A percentile compares a stretch with the other conserved stretches of the same genome.
Conservation (phyloP, 2,329 filamentous ascomycete genomes). For the Fusarium concolor region DNA sequence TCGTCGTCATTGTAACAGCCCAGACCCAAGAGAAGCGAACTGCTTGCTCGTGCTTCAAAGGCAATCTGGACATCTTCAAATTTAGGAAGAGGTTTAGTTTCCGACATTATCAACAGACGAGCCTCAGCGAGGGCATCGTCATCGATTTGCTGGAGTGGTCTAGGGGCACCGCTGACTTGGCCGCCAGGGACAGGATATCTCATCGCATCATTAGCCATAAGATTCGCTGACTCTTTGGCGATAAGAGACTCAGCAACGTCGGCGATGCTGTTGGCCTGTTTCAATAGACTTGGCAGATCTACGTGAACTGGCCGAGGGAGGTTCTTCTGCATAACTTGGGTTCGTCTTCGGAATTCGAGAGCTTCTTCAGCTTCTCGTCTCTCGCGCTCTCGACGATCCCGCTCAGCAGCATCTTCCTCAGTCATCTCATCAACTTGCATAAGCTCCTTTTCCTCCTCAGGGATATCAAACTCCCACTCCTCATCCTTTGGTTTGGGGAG, state of each 20-base stretch:
- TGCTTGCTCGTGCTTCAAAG: conserved; percentile 65
- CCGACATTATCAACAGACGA: conserved; percentile 78
- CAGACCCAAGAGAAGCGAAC: conserved; percentile 78
- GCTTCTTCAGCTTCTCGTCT: conserved; percentile 78
- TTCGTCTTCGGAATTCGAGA: conserved; percentile 83
- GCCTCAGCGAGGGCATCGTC: conserved; percentile 81
- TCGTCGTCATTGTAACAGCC: conserved; percentile 85
- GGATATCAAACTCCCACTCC: conserved; percentile 93
- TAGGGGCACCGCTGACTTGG: conserved; percentile 71
- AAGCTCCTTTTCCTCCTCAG: conserved; percentile 79
- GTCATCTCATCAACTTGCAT: conserved; percentile 59
- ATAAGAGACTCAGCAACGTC: conserved; percentile 77
- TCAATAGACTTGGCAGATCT: conserved; percentile 76
- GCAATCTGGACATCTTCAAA: conserved; percentile 64
- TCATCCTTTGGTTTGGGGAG: conserved; percentile 93
- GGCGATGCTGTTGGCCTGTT: conserved; percentile 68
- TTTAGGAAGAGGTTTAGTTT: conserved; percentile 66
- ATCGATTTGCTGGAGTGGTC: conserved; percentile 71
- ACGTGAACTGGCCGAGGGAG: conserved; percentile 82
- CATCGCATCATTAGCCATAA: conserved; percentile 85
- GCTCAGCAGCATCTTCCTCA: conserved; percentile 73
- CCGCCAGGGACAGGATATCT: conserved; percentile 78
- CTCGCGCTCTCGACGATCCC: conserved; percentile 81
- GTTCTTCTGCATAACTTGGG: conserved; percentile 88
- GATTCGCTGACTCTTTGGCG: conserved; percentile 78